These are phyloP conservation scores for Bisporella sp. DNA, from an alignment of 2,329 filamentous ascomycete species.

Conservation along the genomic window DNA sequence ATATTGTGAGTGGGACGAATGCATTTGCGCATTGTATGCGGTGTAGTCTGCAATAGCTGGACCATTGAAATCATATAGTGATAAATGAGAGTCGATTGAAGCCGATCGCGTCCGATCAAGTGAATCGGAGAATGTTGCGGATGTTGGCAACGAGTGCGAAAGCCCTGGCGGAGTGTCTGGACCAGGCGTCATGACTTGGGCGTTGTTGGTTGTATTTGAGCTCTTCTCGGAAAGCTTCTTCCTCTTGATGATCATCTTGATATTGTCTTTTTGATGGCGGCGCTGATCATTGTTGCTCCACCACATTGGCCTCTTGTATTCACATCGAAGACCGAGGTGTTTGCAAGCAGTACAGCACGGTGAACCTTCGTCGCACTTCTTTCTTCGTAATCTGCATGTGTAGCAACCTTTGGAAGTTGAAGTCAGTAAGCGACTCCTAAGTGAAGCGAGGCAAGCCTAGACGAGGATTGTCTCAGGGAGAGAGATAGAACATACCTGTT, in stretches of 20 bases:
- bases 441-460: constrained; percentile 20
- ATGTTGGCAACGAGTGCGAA: constrained; percentile 75
- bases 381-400: constrained; percentile 58
- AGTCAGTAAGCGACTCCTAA: constrained; percentile 48
- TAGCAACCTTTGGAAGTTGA: constrained; percentile 47
- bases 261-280: constrained; percentile 81
- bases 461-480: constrained; percentile 6
- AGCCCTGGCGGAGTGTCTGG: constrained; percentile 66
- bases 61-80: constrained; percentile 66
- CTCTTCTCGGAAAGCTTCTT: constrained; percentile 92
- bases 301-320: constrained; percentile 96
- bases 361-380: constrained; percentile 62
- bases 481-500: constrained; percentile 64
- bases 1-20: constrained; percentile 40
- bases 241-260: constrained; percentile 96
- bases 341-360: constrained; percentile 60
- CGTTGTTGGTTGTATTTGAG: constrained; percentile 38
- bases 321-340: constrained; percentile 72
- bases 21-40: constrained; percentile 57
- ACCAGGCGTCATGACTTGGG: constrained; percentile 39
- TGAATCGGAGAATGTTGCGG: constrained; percentile 71
- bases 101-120: constrained; percentile 66
- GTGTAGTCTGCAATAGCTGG: constrained; percentile 47
- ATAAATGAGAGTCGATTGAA: constrained; percentile 75
- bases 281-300: constrained; percentile 91